Evolutionary conservation across 768 basidiomycete species (phyloP), one percentile per base, ranked within the genome.

Genomic region (Russula compacta): DNA sequence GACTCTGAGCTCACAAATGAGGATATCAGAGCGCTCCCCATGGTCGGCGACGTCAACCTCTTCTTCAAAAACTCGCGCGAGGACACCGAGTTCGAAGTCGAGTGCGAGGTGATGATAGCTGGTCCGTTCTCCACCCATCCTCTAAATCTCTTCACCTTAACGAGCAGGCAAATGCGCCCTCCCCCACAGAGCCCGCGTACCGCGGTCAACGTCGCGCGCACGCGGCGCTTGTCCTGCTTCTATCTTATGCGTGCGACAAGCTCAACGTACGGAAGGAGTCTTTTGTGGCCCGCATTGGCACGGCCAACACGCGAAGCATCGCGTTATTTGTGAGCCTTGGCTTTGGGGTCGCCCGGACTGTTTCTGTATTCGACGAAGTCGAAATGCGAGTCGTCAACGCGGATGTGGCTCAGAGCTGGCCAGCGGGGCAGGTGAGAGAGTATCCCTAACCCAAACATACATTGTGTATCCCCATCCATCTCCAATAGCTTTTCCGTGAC

Each of bases 1-100:
- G 53, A 21, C 2, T 3, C 29, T 40, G 44, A 15, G 36, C 69
- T 39, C 36, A 67, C 60, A 47, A 59, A 52, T 32, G 69, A 52
- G 70, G 76, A 59, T 64, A 60, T 67, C 72, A 76, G 67, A 42
- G 32, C 72, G 69, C 68, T 77, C 61, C 81, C 78, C 10, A 94
- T 95, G 92, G 75, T 95, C 19, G 95, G 95, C 36, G 95, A 98
- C 70, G 92, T 93, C 39, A 97, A 97, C 71, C 73, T 97, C 32
- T 97, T 97, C 71, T 73, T 95, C 46, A 86, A 87, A 49, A 83
- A 84, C 49, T 65, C 70, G 17, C 71, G 64, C 36, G 67, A 60
- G 10, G 66, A 68, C 19, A 65, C 65, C 10, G 73, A 73, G 38
- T 80, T 82, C 58, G 85, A 92, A 64, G 89, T 83, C 2, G 95